Conservation (phyloP, 2,329 filamentous ascomycete genomes). For the Colletotrichum sojae region DNA sequence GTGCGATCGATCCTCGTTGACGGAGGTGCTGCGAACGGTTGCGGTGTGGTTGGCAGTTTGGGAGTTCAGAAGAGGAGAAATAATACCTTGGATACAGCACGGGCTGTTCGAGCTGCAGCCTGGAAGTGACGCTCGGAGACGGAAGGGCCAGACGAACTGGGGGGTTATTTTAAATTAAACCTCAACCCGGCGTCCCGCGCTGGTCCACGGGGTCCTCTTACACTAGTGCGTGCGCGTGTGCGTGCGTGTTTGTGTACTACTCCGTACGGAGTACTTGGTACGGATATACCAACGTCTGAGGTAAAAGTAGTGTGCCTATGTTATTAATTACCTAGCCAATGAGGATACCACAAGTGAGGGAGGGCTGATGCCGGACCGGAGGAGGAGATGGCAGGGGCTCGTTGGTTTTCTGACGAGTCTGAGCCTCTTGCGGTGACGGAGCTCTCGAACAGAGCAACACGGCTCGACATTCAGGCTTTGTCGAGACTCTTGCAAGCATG, state of each 20-base stretch:
- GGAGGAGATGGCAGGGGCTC: not conserved
- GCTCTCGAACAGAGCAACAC: not conserved
- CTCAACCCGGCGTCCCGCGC: conserved; percentile 30
- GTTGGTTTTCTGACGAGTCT: not conserved
- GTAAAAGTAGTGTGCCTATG: too few relatives aligned
- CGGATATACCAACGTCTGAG: not conserved
- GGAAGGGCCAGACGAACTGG: conserved; percentile 39
- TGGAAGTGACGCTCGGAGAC: conserved; percentile 39
- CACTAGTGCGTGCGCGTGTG: not conserved
- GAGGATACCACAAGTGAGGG: not conserved
- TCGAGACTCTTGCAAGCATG: conserved; percentile 12
- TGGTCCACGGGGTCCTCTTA: conserved; percentile 28
- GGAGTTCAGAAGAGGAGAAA: conserved; percentile 6
- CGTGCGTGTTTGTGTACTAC: not conserved
- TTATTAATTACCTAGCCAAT: not conserved
- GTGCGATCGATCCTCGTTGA: too few relatives aligned
- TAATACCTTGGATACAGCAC: conserved; percentile 22
- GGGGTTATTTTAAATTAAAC: conserved; percentile 38
- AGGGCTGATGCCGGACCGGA: not conserved
- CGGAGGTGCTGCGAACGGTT: too few relatives aligned
- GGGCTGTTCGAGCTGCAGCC: conserved; percentile 36
- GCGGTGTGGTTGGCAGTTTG: conserved; percentile 8
- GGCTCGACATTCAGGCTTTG: too few relatives aligned
- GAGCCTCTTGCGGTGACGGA: not conserved
- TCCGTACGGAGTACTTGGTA: not conserved